Conservation (phyloP, 805 yeast genomes). For the Diddensiella transvaalensis region DNA sequence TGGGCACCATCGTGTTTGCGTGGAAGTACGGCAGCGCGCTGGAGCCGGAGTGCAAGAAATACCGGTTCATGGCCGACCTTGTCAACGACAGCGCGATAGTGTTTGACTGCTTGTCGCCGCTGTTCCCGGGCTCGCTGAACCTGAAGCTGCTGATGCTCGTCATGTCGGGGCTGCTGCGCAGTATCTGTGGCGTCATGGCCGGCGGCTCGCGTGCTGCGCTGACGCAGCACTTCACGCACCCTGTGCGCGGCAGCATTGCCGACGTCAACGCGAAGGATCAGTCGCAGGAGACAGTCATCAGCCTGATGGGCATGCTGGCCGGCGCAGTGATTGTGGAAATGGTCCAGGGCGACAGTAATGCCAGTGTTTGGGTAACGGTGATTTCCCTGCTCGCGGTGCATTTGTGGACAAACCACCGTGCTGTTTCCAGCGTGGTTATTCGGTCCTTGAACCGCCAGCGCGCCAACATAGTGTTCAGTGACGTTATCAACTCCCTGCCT, state of each 20-base stretch:
- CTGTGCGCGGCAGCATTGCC: conserved; percentile 33
- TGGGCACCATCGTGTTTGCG: conserved; percentile 36
- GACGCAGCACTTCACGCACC: conserved; percentile 36
- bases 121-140: conserved; percentile 24
- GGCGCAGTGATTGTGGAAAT: conserved; percentile 32
- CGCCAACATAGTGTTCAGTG: conserved; percentile 32
- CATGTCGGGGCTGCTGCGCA: conserved; percentile 32
- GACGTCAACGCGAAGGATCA: conserved; percentile 38
- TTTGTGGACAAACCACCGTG: conserved; percentile 34
- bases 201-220: conserved; percentile 37
- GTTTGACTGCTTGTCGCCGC: conserved; percentile 34
- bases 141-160: conserved; percentile 28
- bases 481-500: conserved; percentile 19
- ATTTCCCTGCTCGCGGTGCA: conserved; percentile 28
- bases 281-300: conserved; percentile 37
- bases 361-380: conserved; percentile 29
- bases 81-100: conserved; percentile 35
- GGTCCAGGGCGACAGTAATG: conserved; percentile 25
- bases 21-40: conserved; percentile 34
- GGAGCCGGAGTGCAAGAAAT: conserved; percentile 38
- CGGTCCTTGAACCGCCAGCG: conserved; percentile 34
- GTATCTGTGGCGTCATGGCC: conserved; percentile 37
- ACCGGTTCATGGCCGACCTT: conserved; percentile 34
- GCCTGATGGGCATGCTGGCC: conserved; percentile 35
- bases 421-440: conserved; percentile 33